Percentiles rank a stretch among this genome's conserved stretches.
These are phyloP conservation scores for Aureobasidium sp. DNA, from an alignment of 2,329 filamentous ascomycete genomes.

Conservation along the genomic window DNA sequence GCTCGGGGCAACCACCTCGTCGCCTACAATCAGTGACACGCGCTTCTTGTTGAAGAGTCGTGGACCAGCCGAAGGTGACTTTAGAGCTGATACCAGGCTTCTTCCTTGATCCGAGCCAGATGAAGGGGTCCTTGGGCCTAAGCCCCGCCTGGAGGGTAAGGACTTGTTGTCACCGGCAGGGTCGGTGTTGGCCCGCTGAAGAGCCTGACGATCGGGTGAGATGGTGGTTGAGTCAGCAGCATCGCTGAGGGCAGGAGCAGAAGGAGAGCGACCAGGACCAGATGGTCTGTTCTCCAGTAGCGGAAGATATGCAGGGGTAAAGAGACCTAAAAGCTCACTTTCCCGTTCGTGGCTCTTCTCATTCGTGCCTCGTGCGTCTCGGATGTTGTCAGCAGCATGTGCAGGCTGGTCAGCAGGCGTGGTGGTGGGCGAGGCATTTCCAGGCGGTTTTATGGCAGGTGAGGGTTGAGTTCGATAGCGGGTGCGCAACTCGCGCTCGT, in stretches of 20 bases:
- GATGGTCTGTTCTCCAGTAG: slow-evolving; percentile 21
- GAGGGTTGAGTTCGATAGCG: slow-evolving; percentile 10
- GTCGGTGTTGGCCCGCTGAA: slow-evolving; percentile 23
- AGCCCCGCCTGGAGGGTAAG: slow-evolving; percentile 16
- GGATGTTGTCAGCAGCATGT: background rate
- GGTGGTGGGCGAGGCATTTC: background rate
- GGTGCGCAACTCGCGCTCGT: slow-evolving; percentile 24
- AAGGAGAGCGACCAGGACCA: slow-evolving; percentile 18
- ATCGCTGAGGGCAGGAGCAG: slow-evolving; percentile 18
- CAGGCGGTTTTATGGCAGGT: background rate
- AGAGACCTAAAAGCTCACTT: slow-evolving; percentile 27
- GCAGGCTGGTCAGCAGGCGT: background rate
- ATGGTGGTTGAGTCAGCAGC: background rate
- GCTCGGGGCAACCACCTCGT: slow-evolving; percentile 26
- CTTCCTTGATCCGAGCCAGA: slow-evolving; percentile 27
- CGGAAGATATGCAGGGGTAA: slow-evolving; percentile 28
- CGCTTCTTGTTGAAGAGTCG: slow-evolving; percentile 22
- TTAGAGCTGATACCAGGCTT: slow-evolving; percentile 26
- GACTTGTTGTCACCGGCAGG: slow-evolving; percentile 13
- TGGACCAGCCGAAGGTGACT: slow-evolving; percentile 20
- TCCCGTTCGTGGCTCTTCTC: slow-evolving; percentile 18
- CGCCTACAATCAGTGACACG: slow-evolving; percentile 27
- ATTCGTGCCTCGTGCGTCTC: background rate
- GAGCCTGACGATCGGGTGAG: background rate
- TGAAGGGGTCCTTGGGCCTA: slow-evolving; percentile 24